Evolutionary conservation across 2,329 filamentous ascomycete species (phyloP).

Genomic region (Tolypocladium pustulatum): DNA sequence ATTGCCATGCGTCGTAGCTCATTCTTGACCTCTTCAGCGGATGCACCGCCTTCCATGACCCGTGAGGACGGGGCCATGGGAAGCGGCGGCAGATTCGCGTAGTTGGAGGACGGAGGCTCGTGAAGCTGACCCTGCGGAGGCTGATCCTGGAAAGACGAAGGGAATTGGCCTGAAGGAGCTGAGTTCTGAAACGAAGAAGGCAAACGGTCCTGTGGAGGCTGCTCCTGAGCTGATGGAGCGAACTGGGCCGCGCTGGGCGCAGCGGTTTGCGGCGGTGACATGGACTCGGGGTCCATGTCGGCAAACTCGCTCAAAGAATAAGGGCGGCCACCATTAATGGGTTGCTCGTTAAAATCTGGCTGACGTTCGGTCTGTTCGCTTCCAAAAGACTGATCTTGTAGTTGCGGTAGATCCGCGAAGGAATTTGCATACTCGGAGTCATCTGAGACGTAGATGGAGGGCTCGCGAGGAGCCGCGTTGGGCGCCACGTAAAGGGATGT

Average conservation of each 20-base stretch:
- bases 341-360: constrained; percentile 4
- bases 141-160: constrained; percentile 9
- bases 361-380: constrained; percentile 7
- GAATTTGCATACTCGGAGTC: constrained; percentile 38
- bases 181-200: neutral
- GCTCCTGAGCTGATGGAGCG: constrained; percentile 5
- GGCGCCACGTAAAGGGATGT: constrained; percentile 40
- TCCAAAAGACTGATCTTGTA: constrained; percentile 1
- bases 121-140: constrained; percentile 8
- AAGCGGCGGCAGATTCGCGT: constrained; percentile 21
- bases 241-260: constrained; percentile 8
- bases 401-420: constrained; percentile 17
- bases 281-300: constrained; percentile 27
- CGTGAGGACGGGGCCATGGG: constrained; percentile 36
- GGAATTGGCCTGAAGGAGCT: neutral
- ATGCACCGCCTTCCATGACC: constrained; percentile 45
- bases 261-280: constrained; percentile 20
- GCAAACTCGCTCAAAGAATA: constrained; percentile 30
- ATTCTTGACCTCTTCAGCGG: constrained; percentile 38
- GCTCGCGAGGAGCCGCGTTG: constrained; percentile 32
- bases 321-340: constrained; percentile 12
- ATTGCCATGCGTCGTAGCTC: constrained; percentile 40
- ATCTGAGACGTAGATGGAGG: constrained; percentile 51
- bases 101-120: constrained; percentile 8
- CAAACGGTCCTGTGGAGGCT: constrained; percentile 5